Conservation (phyloP, 2,329 filamentous ascomycete genomes). For the Domatiomyces globalis region DNA sequence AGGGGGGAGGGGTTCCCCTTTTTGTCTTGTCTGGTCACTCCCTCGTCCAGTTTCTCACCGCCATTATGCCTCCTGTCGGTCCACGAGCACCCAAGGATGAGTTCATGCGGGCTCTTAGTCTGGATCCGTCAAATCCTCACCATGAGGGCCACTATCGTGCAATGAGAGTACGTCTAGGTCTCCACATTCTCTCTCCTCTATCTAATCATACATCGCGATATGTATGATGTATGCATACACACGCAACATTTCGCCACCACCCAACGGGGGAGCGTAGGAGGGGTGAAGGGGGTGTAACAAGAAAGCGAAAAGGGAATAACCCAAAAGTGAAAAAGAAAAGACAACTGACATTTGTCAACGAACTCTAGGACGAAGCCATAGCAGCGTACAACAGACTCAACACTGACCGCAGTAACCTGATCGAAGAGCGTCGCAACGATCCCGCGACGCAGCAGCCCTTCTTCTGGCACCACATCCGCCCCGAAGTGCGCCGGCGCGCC, state of each 20-base stretch:
- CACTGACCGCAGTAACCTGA: constrained; percentile 26
- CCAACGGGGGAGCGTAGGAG: too few relatives aligned
- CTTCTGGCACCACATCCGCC: constrained; percentile 35
- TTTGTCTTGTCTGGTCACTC: neutral
- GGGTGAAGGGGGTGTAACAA: too few relatives aligned
- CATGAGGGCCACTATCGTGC: constrained; percentile 32
- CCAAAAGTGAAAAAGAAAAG: neutral
- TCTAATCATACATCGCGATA: neutral
- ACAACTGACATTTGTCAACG: constrained; percentile 2
- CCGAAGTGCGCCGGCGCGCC: constrained; percentile 29
- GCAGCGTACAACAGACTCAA: constrained; percentile 30
- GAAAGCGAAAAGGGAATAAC: too few relatives aligned
- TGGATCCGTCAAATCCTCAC: constrained; percentile 28
- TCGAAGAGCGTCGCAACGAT: constrained; percentile 28
- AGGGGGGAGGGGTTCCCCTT: neutral
- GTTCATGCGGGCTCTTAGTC: constrained; percentile 31
- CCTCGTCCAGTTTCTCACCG: constrained; percentile 4
- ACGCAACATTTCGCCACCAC: too few relatives aligned
- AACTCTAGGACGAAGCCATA: constrained; percentile 31
- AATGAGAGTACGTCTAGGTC: constrained; percentile 27
- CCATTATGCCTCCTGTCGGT: constrained; percentile 20
- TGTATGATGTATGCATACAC: too few relatives aligned
- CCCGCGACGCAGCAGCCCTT: constrained; percentile 27
- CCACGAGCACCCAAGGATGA: constrained; percentile 33
- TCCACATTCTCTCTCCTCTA: neutral